Percentiles rank a stretch among this genome's conserved stretches.
Evolutionary conservation across 2,329 filamentous ascomycete genomes (phyloP).

Genomic region (Fusarium sp.): DNA sequence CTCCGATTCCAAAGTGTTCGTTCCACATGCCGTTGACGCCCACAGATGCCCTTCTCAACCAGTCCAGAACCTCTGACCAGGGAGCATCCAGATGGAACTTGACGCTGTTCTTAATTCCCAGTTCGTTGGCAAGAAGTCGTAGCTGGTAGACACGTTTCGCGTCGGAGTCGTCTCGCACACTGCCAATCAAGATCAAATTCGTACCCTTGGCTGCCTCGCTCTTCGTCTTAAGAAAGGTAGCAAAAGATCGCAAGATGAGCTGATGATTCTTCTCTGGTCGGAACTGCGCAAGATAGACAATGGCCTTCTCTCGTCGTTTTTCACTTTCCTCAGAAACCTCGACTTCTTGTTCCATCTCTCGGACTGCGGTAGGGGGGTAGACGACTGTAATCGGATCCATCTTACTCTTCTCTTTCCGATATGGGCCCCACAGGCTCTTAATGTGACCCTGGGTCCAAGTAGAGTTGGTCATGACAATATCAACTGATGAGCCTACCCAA

Average conservation of each 20-base stretch:
- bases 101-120: constrained; percentile 85
- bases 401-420: constrained; percentile 60
- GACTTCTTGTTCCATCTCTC: constrained; percentile 81
- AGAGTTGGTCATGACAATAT: constrained; percentile 98
- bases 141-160: constrained; percentile 89
- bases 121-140: constrained; percentile 85
- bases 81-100: constrained; percentile 90
- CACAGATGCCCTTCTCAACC: constrained; percentile 80
- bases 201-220: constrained; percentile 66
- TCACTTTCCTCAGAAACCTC: constrained; percentile 78
- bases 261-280: constrained; percentile 97
- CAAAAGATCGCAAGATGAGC: constrained; percentile 86
- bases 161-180: constrained; percentile 87
- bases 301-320: constrained; percentile 73
- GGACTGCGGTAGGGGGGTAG: constrained; percentile 92
- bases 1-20: constrained; percentile 98
- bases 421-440: constrained; percentile 79
- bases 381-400: constrained; percentile 76
- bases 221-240: constrained; percentile 73
- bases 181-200: constrained; percentile 86
- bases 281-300: constrained; percentile 97
- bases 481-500: constrained; percentile 83
- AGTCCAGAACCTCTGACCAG: constrained; percentile 87
- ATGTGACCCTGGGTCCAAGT: constrained; percentile 93
- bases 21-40: constrained; percentile 99